Evolutionary conservation across 2,329 filamentous ascomycete genomes (phyloP), one percentile per base, ranked within the genome.

Genomic region (Arachnomyces sp.): DNA sequence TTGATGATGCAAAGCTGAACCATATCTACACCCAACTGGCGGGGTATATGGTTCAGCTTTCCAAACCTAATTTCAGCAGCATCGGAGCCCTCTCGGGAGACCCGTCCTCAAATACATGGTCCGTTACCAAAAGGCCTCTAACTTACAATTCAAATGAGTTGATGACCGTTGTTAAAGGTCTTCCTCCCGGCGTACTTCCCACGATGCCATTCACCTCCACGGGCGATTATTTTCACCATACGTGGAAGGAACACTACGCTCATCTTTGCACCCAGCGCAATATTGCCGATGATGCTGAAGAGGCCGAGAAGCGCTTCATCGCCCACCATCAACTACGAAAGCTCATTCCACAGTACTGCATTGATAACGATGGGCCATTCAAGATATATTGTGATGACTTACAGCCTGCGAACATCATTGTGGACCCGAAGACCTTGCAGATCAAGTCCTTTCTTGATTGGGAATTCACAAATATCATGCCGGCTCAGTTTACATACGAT

Each of bases 61-160:
- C 53, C 43, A 43, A 47, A 16, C 49, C 61, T 25, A 16, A 34
- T 1, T 61, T 67, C 43, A 12, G 46, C 14, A 28, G 34, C 3
- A 63, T 65, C 28, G 59, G 61, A 5, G 56, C 61, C 16, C 61
- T 67, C 36, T 60, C 59, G 25, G 56, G 56, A 44, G 42, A 48
- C 17, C 11, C 44, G 5, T 3, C 44, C 13, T 46, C 48, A 35
- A 39, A 46, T 14, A 37, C 38, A 31, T 69, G 56, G 59, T 43
- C 47, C 12, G 60, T 63, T 36, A 49, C 50, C 14, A 38, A 44
- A 42, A 46, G 60, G 40, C 62, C 63, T 5, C 47, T 66, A n/a
- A 66, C 60, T n/a, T 61, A 60, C 36, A 60, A 62, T 29, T 66
- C 66, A 58, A 66, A 67, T 41, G 58, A 65, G 43, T 38, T 62